Base-by-base conservation (phyloP, 2,329 filamentous ascomycete genomes). In the Coniochaeta pulveracea region DNA sequence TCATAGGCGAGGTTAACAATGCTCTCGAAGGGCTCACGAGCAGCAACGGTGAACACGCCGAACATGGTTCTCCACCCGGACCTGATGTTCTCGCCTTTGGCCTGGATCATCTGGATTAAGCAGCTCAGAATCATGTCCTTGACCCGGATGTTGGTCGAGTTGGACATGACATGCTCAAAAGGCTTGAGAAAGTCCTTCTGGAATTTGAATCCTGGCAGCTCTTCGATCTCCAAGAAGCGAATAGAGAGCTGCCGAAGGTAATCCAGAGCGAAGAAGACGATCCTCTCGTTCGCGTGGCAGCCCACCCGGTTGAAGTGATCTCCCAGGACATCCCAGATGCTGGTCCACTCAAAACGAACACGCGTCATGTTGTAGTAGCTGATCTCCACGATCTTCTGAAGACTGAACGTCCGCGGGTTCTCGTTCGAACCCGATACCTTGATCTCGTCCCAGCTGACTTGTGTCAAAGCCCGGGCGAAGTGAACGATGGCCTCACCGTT, bases 31-130 rank as follows among this genome's bases (percentile, higher is more conserved):
- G 83, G 85, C 51, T 96, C 93, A 40, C 81, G 72, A 12, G 93
- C 91, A 18, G 93, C 91, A 23, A 96, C 86, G 2, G 89, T 95
- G 51, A 98, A 98, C 19, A 95, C 89, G 4, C 89, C 91, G 57
- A 99, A 96, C 89, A 99, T 98, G 14, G 93, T 96, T 52, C 91
- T 81, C 91, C 91, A 99, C 5, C 91, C 91, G 24, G 88, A 95
- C 34, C 89, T 80, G 49, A 99, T 98, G 46, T 96, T 96, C 56
- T 95, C 83, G 5, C 93, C 93, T 37, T 85, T 74, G 19, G 89
- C 88, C 60, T 98, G 91, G 30, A 98, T 94, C 93, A 99, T 98
- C 57, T 99, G 93, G 36, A 95, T 93, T 40, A 99, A 64, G 52
- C 93, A 99, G 26, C 89, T 77, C 16, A 99, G 64, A 28, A 94